Evolutionary conservation across 2,329 filamentous ascomycete species (phyloP).

Genomic region (Bipolaris sorokiniana): DNA sequence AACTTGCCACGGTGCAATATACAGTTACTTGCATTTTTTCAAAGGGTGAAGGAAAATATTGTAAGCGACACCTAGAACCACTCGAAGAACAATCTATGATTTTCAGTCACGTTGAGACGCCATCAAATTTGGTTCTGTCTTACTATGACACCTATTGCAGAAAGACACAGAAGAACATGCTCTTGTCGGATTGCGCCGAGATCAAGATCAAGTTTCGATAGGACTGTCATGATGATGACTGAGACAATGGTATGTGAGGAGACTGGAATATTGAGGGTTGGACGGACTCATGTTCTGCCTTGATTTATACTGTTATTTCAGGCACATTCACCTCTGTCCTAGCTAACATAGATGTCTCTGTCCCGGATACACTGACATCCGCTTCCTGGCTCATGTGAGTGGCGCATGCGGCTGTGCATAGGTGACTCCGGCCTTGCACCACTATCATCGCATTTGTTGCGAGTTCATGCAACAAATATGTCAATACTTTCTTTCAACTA

Average conservation of each 20-base stretch:
- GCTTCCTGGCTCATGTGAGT: not conserved
- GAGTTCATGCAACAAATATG: too few species aligned
- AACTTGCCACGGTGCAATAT: not conserved
- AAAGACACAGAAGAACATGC: not conserved
- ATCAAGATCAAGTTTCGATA: not conserved
- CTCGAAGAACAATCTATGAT: not conserved
- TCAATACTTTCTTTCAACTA: too few species aligned
- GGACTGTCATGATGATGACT: not conserved
- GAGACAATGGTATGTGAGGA: not conserved
- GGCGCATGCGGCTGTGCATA: not conserved
- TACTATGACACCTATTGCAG: not conserved
- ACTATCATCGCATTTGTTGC: too few species aligned
- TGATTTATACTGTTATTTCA: not conserved
- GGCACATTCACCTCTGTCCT: not conserved
- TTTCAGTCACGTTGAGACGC: not conserved
- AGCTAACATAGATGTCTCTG: not conserved
- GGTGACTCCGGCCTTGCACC: not conserved
- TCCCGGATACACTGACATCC: not conserved
- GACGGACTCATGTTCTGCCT: not conserved
- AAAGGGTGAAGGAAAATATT: slow-evolving; percentile 4
- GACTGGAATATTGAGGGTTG: not conserved
- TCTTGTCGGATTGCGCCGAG: not conserved
- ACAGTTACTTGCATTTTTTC: slow-evolving; percentile 2
- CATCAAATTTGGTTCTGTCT: not conserved
- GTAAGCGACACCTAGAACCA: not conserved